A percentile compares a stretch with the other conserved stretches of the same genome.
These are phyloP conservation scores for Colletotrichum lini DNA, from an alignment of 2,329 filamentous ascomycete genomes.

Conservation along the genomic window DNA sequence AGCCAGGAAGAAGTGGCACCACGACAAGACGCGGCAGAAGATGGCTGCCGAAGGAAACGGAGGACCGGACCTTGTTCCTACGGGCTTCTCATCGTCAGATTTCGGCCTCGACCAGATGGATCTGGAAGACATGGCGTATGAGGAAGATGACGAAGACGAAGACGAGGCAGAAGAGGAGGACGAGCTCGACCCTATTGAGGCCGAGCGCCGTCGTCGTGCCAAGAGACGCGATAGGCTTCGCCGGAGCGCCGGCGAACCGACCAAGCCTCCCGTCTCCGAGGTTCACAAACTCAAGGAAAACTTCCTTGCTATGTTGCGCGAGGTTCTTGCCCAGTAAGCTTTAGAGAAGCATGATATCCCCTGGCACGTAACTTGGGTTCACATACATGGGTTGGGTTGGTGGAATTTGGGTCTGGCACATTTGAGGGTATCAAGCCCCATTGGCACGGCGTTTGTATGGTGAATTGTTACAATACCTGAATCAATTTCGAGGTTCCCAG, in stretches of 20 bases:
- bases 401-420: constrained; percentile 20
- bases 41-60: constrained; percentile 87
- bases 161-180: constrained; percentile 81
- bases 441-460: constrained; percentile 27
- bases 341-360: constrained; percentile 29
- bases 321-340: constrained; percentile 80
- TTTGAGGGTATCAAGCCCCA: constrained; percentile 33
- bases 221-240: constrained; percentile 86
- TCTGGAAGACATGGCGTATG: constrained; percentile 87
- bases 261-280: constrained; percentile 84
- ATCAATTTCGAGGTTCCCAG: neutral
- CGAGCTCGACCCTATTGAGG: constrained; percentile 87
- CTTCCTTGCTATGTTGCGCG: constrained; percentile 86
- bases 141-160: constrained; percentile 76
- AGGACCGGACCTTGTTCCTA: constrained; percentile 64
- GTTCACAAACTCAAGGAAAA: constrained; percentile 84
- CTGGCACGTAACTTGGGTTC: constrained; percentile 26
- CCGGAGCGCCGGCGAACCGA: constrained; percentile 85
- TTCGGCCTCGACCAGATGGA: constrained; percentile 93
- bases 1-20: constrained; percentile 96
- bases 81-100: constrained; percentile 83
- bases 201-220: constrained; percentile 83
- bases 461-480: constrained; percentile 28
- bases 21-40: constrained; percentile 97
- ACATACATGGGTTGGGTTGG: constrained; percentile 29